Percentiles rank a stretch among this genome's conserved stretches.
Conservation (phyloP, 2,329 filamentous ascomycete genomes). For the Mycosphaerella arachidis region DNA sequence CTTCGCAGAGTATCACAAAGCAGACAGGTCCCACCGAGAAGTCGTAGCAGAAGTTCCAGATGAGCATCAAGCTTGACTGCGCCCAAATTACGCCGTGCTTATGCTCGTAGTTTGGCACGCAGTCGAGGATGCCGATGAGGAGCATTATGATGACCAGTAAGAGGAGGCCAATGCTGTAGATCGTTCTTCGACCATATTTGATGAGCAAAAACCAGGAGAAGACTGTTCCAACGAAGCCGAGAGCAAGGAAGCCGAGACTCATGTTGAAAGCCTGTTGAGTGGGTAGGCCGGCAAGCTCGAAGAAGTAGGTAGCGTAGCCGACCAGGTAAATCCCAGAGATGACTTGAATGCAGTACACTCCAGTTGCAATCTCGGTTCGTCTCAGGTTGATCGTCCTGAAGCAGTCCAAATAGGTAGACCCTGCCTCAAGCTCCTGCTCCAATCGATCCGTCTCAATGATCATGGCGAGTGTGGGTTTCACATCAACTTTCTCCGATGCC, state of each 20-base stretch:
- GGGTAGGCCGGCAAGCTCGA: constrained; percentile 41
- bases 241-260: constrained; percentile 39
- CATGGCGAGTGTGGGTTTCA: constrained; percentile 37
- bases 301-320: constrained; percentile 47
- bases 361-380: constrained; percentile 42
- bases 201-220: constrained; percentile 40
- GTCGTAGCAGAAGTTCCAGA: constrained; percentile 36
- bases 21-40: constrained; percentile 37
- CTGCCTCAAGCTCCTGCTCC: constrained; percentile 38
- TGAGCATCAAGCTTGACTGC: constrained; percentile 38
- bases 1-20: constrained; percentile 39
- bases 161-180: constrained; percentile 38
- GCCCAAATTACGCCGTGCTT: constrained; percentile 36
- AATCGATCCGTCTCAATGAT: constrained; percentile 38
- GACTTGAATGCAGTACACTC: constrained; percentile 43
- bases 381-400: constrained; percentile 41
- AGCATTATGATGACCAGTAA: constrained; percentile 34
- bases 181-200: constrained; percentile 37
- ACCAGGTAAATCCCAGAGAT: constrained; percentile 42
- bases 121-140: constrained; percentile 38
- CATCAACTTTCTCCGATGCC: constrained; percentile 37
- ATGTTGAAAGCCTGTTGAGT: constrained; percentile 39
- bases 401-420: constrained; percentile 37
- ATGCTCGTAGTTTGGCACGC: constrained; percentile 31
- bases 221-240: constrained; percentile 41